Conservation (phyloP, 257 asterid species). For the Solanum clarkiae region DNA sequence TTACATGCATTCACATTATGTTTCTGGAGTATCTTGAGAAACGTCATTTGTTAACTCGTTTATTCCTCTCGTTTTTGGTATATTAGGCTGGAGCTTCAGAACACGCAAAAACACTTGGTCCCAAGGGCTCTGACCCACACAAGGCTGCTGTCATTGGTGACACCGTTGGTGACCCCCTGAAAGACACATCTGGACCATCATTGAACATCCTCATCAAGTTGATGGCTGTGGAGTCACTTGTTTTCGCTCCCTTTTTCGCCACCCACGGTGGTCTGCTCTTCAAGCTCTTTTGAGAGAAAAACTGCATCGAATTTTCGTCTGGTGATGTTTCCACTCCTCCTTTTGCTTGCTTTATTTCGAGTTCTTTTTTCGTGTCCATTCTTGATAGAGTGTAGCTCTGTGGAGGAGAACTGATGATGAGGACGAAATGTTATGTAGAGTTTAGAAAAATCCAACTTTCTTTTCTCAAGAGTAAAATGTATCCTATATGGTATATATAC, state of each 20-base stretch:
- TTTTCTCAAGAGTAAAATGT: neutral
- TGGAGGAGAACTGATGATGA: neutral
- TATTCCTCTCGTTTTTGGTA: neutral
- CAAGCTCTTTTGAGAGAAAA: conserved; percentile 8
- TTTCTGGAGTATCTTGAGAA: neutral
- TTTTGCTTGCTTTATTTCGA: neutral
- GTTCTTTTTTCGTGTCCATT: neutral
- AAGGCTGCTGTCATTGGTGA: conserved; percentile 57
- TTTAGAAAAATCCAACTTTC: neutral
- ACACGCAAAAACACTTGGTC: conserved; percentile 38
- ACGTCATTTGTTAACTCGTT: neutral
- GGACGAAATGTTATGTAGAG: neutral
- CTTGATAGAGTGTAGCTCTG: neutral
- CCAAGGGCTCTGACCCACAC: conserved; percentile 51
- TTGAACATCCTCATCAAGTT: conserved; percentile 47
- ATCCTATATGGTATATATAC: neutral
- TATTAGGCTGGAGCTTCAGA: conserved; percentile 48
- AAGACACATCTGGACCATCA: conserved; percentile 55
- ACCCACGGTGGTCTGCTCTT: conserved; percentile 58
- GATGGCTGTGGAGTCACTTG: conserved; percentile 54
- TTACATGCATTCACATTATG: neutral
- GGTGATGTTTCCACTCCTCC: neutral
- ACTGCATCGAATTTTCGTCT: neutral
- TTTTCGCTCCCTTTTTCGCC: conserved; percentile 52
- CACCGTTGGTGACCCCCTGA: conserved; percentile 53